These are phyloP conservation scores for Lasiodiplodia sp. DNA, from an alignment of 2,329 filamentous ascomycete genomes.

Conservation along the genomic window DNA sequence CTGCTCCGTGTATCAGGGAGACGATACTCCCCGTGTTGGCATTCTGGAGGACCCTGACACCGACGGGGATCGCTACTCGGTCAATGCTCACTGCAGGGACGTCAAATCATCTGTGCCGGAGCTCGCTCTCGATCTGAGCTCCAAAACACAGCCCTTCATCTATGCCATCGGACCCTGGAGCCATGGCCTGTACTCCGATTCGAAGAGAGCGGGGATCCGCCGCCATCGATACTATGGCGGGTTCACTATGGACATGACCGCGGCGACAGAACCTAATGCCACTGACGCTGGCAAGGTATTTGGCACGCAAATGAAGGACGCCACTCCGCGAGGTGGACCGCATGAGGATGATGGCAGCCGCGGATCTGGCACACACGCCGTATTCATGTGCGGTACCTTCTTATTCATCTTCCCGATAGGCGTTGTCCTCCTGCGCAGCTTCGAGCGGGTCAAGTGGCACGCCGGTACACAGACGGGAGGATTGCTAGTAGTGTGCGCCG, in stretches of 20 bases:
- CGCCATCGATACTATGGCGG: constrained; percentile 62
- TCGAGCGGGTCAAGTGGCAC: constrained; percentile 63
- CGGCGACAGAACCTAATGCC: constrained; percentile 49
- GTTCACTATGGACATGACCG: constrained; percentile 64
- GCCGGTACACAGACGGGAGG: constrained; percentile 61
- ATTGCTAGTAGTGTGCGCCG: constrained; percentile 57
- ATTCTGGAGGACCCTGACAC: constrained; percentile 31
- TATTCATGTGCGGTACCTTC: constrained; percentile 64
- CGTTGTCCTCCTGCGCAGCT: constrained; percentile 60
- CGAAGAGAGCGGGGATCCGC: constrained; percentile 54
- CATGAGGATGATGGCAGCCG: constrained; percentile 39
- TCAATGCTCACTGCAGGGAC: constrained; percentile 61
- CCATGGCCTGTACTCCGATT: constrained; percentile 52
- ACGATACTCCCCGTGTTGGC: constrained; percentile 52
- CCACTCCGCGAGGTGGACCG: not conserved
- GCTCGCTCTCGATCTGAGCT: constrained; percentile 56
- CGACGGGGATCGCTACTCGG: constrained; percentile 45
- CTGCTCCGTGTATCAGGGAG: constrained; percentile 52
- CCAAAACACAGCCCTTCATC: constrained; percentile 58
- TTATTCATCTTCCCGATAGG: constrained; percentile 65
- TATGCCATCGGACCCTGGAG: constrained; percentile 64
- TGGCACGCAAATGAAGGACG: constrained; percentile 30
- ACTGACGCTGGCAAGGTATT: constrained; percentile 36
- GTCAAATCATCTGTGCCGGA: constrained; percentile 57
- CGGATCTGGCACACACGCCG: constrained; percentile 42